These are phyloP conservation scores for Glycine tomentella DNA, from an alignment of 306 rosid species.

Conservation along the genomic window DNA sequence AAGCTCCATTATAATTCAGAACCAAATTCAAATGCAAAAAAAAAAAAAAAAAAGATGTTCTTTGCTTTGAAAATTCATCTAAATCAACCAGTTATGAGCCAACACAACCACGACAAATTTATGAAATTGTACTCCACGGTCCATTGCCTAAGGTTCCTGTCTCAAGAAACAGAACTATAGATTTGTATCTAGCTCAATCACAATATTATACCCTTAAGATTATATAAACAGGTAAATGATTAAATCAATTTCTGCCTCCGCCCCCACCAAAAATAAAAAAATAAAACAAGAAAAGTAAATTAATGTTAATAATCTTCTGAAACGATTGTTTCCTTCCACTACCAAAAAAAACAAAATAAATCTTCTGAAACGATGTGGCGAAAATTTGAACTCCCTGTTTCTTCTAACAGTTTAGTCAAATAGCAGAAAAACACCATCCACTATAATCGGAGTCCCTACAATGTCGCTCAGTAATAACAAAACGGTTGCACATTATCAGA, in stretches of 20 bases:
- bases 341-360: no score
- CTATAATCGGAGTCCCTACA: slow-evolving; percentile 35
- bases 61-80: no score
- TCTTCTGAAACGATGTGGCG: background rate
- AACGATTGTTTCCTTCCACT: background rate
- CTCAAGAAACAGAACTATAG: slow-evolving; percentile 40
- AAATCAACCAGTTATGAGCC: slow-evolving; percentile 13
- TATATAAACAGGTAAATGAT: slow-evolving; percentile 9
- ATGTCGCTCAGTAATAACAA: slow-evolving; percentile 41
- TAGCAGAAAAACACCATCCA: slow-evolving; percentile 17
- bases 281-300: no score
- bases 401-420: slow-evolving; percentile 42
- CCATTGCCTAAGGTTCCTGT: slow-evolving; percentile 34
- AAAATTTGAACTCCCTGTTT: slow-evolving; percentile 20
- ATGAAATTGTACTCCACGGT: slow-evolving; percentile 13
- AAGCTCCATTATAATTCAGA: no score
- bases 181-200: slow-evolving; percentile 28
- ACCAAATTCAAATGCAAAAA: background rate
- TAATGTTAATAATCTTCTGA: no score
- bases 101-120: slow-evolving; percentile 20
- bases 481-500: slow-evolving; percentile 40
- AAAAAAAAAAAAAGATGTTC: no score
- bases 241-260: background rate
- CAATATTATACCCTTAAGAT: background rate
- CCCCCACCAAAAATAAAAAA: no score